phyloP scores from a whole-genome alignment of 2,329 filamentous ascomycete species.

The Fusarium kyushuense region DNA sequence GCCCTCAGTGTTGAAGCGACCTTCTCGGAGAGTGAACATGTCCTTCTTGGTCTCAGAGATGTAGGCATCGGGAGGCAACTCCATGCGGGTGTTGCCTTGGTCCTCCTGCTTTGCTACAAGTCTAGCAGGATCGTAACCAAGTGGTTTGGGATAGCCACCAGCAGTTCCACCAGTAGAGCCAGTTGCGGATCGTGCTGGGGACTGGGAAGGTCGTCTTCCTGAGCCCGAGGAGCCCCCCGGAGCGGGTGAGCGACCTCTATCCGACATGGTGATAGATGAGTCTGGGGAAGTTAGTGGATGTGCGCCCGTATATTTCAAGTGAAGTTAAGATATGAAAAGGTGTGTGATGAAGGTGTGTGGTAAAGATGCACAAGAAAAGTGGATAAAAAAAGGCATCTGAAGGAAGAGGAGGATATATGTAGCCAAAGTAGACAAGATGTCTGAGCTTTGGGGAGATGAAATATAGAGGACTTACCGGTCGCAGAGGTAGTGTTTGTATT shows the following conservation, averaged over 20 bases:
- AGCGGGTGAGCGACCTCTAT: slow-evolving; percentile 49
- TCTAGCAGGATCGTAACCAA: slow-evolving; percentile 61
- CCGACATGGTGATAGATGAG: slow-evolving; percentile 49
- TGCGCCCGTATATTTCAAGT: neutral
- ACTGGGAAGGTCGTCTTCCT: slow-evolving; percentile 36
- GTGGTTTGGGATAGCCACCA: slow-evolving; percentile 42
- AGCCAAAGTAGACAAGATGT: neutral
- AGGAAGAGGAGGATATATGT: slow-evolving; percentile 11
- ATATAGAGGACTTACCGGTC: slow-evolving; percentile 25
- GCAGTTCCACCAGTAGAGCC: slow-evolving; percentile 35
- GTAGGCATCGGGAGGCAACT: slow-evolving; percentile 70
- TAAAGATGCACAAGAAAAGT: slow-evolving; percentile 1
- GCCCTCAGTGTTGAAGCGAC: slow-evolving; percentile 67
- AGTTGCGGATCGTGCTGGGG: slow-evolving; percentile 35
- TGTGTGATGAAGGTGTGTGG: neutral
- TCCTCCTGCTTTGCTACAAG: slow-evolving; percentile 47
- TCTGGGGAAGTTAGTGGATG: slow-evolving; percentile 16
- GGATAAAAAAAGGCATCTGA: neutral
- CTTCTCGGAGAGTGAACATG: slow-evolving; percentile 52
- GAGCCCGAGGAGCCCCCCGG: slow-evolving; percentile 36
- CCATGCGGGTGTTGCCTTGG: slow-evolving; percentile 63
- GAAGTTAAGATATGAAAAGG: slow-evolving; percentile 7
- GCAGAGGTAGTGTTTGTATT: slow-evolving; percentile 2
- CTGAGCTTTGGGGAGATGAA: neutral
- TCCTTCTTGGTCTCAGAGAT: slow-evolving; percentile 52